Conservation (phyloP, 192 early-diverging fungal genomes). For the Backusella tuberculispora region DNA sequence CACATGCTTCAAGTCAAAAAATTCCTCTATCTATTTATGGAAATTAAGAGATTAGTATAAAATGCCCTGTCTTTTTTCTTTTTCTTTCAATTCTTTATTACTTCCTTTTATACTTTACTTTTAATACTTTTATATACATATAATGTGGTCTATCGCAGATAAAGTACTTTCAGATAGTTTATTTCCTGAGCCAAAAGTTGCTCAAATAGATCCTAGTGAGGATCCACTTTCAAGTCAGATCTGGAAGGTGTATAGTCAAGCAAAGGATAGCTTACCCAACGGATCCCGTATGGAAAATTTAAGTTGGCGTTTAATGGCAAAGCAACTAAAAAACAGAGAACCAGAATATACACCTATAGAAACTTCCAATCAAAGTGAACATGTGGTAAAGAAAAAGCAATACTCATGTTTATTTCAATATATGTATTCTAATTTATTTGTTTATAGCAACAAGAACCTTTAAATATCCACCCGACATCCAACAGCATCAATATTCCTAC, state of each 20-base stretch:
- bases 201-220: constrained; percentile 29
- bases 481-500: constrained; percentile 22
- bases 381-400: not conserved
- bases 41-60: not conserved
- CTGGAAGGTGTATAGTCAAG: constrained; percentile 79
- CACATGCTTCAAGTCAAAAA: constrained; percentile 4
- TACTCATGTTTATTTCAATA: not conserved
- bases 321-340: constrained; percentile 51
- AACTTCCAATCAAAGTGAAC: not conserved
- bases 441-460: not conserved
- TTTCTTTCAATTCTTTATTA: not conserved
- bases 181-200: not conserved
- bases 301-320: constrained; percentile 81
- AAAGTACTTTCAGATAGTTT: constrained; percentile 21
- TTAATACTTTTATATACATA: not conserved
- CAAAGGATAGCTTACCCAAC: constrained; percentile 74
- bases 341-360: constrained; percentile 14
- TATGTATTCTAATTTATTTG: not conserved
- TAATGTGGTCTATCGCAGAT: constrained; percentile 16
- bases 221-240: constrained; percentile 59
- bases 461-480: not conserved
- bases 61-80: not conserved
- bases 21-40: not conserved
- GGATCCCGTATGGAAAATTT: constrained; percentile 81
- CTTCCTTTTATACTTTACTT: not conserved